Percentiles rank a stretch among this genome's conserved stretches.
Evolutionary conservation across 2,329 filamentous ascomycete genomes (phyloP).

Genomic region (Tolypocladium guangdongense): DNA sequence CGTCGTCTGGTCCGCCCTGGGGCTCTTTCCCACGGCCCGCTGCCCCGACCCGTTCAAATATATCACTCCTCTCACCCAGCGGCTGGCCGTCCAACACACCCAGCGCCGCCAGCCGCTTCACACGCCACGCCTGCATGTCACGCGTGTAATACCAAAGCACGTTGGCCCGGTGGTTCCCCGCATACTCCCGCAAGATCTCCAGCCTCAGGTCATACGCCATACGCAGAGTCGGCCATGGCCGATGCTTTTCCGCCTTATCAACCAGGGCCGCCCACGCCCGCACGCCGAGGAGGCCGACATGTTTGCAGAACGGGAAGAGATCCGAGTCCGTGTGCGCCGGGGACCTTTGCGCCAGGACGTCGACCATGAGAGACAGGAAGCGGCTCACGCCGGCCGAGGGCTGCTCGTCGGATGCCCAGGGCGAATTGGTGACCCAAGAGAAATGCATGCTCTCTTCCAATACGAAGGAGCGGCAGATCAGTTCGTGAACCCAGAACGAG

Average conservation of each 20-base stretch:
- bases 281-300: neutral
- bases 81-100: no score
- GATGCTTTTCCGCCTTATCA: neutral
- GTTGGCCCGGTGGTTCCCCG: neutral
- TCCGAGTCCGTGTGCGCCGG: rapidly evolving
- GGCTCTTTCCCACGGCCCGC: no score
- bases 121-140: neutral
- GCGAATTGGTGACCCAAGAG: no score
- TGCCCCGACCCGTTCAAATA: neutral
- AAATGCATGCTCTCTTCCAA: neutral
- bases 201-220: neutral
- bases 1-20: neutral
- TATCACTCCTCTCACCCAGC: neutral
- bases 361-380: neutral
- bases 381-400: neutral
- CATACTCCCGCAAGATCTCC: neutral
- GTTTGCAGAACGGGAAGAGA: no score
- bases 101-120: neutral
- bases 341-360: neutral
- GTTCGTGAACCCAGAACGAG: neutral
- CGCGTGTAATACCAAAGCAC: neutral
- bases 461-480: neutral
- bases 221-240: neutral
- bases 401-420: neutral
- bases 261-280: neutral